Conservation (phyloP, 495 filamentous ascomycete species). For the Aspergillus incahuasiensis region DNA sequence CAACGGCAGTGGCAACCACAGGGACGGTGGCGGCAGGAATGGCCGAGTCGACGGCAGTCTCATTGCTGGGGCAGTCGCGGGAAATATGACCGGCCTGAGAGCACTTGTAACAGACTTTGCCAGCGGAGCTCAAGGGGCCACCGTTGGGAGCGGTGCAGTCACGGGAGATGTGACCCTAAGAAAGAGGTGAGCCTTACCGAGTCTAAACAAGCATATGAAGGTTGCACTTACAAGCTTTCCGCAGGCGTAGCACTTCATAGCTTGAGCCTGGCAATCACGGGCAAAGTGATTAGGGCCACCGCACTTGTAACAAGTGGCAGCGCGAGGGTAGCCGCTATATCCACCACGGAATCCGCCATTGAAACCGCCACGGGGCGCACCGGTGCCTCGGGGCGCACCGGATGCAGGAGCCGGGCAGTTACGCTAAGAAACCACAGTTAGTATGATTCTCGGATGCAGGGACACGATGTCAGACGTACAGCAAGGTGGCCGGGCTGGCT, state of each 20-base stretch:
- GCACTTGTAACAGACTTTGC: slow-evolving; percentile 98
- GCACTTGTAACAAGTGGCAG: slow-evolving; percentile 98
- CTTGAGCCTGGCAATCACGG: slow-evolving; percentile 97
- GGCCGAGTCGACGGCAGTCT: slow-evolving; percentile 41
- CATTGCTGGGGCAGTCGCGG: slow-evolving; percentile 72
- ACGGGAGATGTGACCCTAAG: slow-evolving; percentile 83
- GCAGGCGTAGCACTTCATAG: slow-evolving; percentile 99
- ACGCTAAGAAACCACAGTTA: slow-evolving; percentile 47
- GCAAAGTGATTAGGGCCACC: slow-evolving; percentile 98
- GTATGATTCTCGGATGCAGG: background rate
- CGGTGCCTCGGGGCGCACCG: slow-evolving; percentile 59
- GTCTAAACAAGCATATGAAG: background rate
- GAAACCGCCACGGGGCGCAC: slow-evolving; percentile 65
- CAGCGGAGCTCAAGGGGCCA: slow-evolving; percentile 88
- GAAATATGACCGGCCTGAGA: slow-evolving; percentile 94
- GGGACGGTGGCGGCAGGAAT: slow-evolving; percentile 34
- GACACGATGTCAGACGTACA: slow-evolving; percentile 37
- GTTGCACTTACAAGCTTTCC: slow-evolving; percentile 67
- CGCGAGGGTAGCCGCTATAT: slow-evolving; percentile 62
- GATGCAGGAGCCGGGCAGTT: slow-evolving; percentile 70
- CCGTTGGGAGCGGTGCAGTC: slow-evolving; percentile 98
- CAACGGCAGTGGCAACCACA: slow-evolving; percentile 31
- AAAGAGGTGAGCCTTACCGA: background rate
- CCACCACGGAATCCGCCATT: slow-evolving; percentile 65
- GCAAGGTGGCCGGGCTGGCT: slow-evolving; percentile 87